Percentiles rank a stretch among this genome's conserved stretches.
Conservation (phyloP, 805 yeast genomes). For the Nematodospora valgi region DNA sequence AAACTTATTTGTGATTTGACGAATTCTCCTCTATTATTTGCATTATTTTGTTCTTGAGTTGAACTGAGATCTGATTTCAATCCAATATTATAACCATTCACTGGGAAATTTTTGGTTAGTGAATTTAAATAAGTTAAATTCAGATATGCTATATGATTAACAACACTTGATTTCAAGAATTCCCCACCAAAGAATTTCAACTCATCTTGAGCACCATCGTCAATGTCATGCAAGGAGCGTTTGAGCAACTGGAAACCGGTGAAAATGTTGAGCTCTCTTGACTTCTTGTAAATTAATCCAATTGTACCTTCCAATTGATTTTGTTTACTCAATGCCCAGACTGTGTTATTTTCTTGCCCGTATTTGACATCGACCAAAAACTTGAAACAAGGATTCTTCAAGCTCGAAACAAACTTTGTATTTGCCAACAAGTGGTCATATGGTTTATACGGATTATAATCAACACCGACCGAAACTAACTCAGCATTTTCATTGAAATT, state of each 20-base stretch:
- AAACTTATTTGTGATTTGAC: constrained; percentile 31
- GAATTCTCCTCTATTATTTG: constrained; percentile 20
- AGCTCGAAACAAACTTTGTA: constrained; percentile 42
- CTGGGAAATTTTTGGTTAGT: constrained; percentile 30
- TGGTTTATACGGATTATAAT: constrained; percentile 52
- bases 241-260: constrained; percentile 60
- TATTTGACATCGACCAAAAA: constrained; percentile 31
- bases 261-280: constrained; percentile 23
- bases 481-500: constrained; percentile 49
- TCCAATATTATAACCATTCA: constrained; percentile 57
- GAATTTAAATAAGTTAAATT: constrained; percentile 19
- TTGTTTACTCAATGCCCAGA: constrained; percentile 53
- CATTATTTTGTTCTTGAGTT: constrained; percentile 25
- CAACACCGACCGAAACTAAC: constrained; percentile 47
- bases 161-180: constrained; percentile 31
- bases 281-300: constrained; percentile 43
- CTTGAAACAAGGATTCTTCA: constrained; percentile 44
- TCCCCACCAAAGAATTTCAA: constrained; percentile 32
- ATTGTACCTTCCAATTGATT: constrained; percentile 49
- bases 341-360: constrained; percentile 41
- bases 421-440: constrained; percentile 45
- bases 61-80: constrained; percentile 52
- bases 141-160: constrained; percentile 22
- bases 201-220: constrained; percentile 49
- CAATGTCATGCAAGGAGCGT: constrained; percentile 51